phyloP scores from a whole-genome alignment of 768 basidiomycete species.

The Termitomyces titanicus region DNA sequence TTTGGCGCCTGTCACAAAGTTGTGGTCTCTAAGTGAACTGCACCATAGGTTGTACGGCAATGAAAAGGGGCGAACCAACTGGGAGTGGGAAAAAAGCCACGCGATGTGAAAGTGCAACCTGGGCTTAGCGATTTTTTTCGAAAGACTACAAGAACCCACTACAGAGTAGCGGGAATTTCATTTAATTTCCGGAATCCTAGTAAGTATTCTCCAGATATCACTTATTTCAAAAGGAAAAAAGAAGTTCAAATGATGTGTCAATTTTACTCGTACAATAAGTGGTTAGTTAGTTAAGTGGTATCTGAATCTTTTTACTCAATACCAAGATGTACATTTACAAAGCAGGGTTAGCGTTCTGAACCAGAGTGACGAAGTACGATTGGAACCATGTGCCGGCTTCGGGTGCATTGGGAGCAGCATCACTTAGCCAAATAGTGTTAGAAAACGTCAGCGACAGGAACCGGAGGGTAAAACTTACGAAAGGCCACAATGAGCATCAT shows the following conservation, averaged over 20 bases:
- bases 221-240: too few relatives aligned
- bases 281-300: not conserved
- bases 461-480: slow-evolving; percentile 31
- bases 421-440: slow-evolving; percentile 27
- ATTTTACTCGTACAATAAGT: not conserved
- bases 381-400: slow-evolving; percentile 71
- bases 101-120: too few relatives aligned
- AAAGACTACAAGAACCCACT: too few relatives aligned
- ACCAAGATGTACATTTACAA: slow-evolving; percentile 27
- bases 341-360: slow-evolving; percentile 49
- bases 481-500: slow-evolving; percentile 46
- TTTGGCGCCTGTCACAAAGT: too few relatives aligned
- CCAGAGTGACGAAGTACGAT: slow-evolving; percentile 57
- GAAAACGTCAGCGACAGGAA: not conserved
- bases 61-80: too few relatives aligned
- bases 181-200: too few relatives aligned
- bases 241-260: not conserved
- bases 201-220: too few relatives aligned
- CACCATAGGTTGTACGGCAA: too few relatives aligned
- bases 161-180: too few relatives aligned
- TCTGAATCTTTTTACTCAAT: not conserved
- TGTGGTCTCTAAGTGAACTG: too few relatives aligned
- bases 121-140: too few relatives aligned
- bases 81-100: too few relatives aligned
- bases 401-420: slow-evolving; percentile 52